Base-by-base conservation (phyloP, 139 green algal species). In the Haematococcus lacustris region DNA sequence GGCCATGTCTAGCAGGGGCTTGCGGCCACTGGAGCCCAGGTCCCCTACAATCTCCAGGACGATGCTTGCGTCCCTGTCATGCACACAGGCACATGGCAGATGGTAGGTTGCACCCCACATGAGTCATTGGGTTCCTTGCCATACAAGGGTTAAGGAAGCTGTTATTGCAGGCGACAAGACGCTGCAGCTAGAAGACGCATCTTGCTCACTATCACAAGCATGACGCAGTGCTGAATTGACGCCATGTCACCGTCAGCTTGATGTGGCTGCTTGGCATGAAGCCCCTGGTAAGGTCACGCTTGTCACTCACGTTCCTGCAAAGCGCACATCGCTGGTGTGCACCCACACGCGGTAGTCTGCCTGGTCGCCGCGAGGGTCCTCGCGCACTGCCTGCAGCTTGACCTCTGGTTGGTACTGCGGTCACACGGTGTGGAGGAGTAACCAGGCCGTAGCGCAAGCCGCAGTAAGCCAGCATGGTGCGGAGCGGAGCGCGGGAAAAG, bases 21-120 rank as follows among this genome's bases (percentile, higher is more conserved):
- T 71, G 25, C 50, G 38, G 30, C 68, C 63, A 61, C 68, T 75
- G 68, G 62, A 72, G 50, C 67, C 25, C 43, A 53, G n/a, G 30
- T 80, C 69, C n/a, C 75, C 75, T 3, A 80, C 33, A 40, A 80
- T 63, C 62, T 80, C 75, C 6, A 80, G 41, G 60, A 67, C 68
- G 17, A 80, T 66, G 61, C 69, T 69, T 37, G 75, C 68, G 51
- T 63, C 53, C 7, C 26, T 63, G 3, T 28, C 53, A 37, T 25
- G 53, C 17, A 33, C 9, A 17, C 26, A 63, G 32, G 17, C 6
- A n/a, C 17, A n/a, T 63, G 53, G 17, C 17, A n/a, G 47, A n/a
- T 13, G 13, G 47, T 57, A n/a, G 7, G 7, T 63, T 17, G 7
- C 9, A 33, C 4, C 17, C 9, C 9, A n/a, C 17, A 6, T 63